phyloP scores from a whole-genome alignment of 257 asterid genomes.

The Parsonsia alboflavescens region DNA sequence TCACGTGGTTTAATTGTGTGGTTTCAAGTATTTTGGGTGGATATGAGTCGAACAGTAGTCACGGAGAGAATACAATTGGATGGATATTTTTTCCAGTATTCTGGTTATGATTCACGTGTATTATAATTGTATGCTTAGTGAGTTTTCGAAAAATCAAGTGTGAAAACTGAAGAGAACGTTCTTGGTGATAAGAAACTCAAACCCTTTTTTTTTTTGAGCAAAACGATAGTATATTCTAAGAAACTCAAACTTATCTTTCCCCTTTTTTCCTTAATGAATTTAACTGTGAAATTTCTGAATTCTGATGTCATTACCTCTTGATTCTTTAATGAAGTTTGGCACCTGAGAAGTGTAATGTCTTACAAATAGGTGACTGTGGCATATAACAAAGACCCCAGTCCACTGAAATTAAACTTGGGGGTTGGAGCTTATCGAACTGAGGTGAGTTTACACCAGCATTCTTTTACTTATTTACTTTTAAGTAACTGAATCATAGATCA shows the following conservation, averaged over 20 bases:
- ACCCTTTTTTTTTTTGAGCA: neutral
- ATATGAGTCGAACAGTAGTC: neutral
- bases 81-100: neutral
- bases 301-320: neutral
- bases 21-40: neutral
- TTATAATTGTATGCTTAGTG: neutral
- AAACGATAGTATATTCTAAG: too few relatives aligned
- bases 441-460: conserved; percentile 35
- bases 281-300: neutral
- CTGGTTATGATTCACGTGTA: neutral
- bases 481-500: neutral
- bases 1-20: neutral
- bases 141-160: neutral
- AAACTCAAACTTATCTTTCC: neutral
- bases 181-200: neutral
- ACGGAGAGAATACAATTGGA: too few relatives aligned
- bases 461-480: too few relatives aligned
- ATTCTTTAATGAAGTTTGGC: neutral
- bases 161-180: neutral
- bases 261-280: neutral
- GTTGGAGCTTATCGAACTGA: conserved; percentile 99
- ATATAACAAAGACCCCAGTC: conserved; percentile 81
- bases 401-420: conserved; percentile 83
- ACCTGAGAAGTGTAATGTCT: neutral
- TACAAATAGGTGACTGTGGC: conserved; percentile 80